A percentile compares a stretch with the other conserved stretches of the same genome.
phyloP scores from a whole-genome alignment of 1,284 basidiomycete genomes.

The Naganishia sp. region DNA sequence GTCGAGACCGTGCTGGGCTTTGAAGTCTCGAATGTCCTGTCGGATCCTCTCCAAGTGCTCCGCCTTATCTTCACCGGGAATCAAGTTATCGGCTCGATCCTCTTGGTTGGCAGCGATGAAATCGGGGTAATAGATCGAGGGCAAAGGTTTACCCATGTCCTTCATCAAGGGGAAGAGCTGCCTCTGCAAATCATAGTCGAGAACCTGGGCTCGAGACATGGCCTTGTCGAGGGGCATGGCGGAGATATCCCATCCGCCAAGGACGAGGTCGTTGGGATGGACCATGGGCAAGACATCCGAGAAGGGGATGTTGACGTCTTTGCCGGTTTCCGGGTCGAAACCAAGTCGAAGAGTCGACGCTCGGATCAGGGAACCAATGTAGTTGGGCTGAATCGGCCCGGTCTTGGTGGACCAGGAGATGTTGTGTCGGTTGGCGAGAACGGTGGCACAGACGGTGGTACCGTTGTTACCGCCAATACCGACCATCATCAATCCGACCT shows the following conservation, averaged over 20 bases:
- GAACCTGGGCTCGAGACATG: slow-evolving; percentile 89
- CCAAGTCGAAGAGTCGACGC: slow-evolving; percentile 94
- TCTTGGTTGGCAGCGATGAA: slow-evolving; percentile 98
- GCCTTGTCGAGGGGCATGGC: slow-evolving; percentile 81
- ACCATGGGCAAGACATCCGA: slow-evolving; percentile 96
- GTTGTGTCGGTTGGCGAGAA: slow-evolving; percentile 94
- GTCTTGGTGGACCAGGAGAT: slow-evolving; percentile 94
- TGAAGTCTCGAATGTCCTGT: slow-evolving; percentile 91
- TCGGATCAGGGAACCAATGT: slow-evolving; percentile 84
- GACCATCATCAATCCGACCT: slow-evolving; percentile 97
- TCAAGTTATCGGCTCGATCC: slow-evolving; percentile 81
- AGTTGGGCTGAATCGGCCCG: slow-evolving; percentile 92
- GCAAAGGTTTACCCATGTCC: slow-evolving; percentile 73
- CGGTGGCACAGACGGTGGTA: slow-evolving; percentile 87
- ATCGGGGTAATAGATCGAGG: slow-evolving; percentile 91
- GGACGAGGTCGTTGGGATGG: slow-evolving; percentile 96
- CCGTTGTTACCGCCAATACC: slow-evolving; percentile 98
- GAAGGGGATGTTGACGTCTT: slow-evolving; percentile 91
- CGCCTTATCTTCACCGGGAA: slow-evolving; percentile 83
- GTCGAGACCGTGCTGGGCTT: slow-evolving; percentile 78
- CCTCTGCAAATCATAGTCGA: slow-evolving; percentile 96
- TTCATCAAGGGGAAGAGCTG: slow-evolving; percentile 88
- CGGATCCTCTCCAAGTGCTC: slow-evolving; percentile 91
- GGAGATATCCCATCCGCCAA: slow-evolving; percentile 98
- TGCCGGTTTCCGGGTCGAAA: slow-evolving; percentile 75